These are phyloP conservation scores for Xylaria sp. DNA, from an alignment of 2,329 filamentous ascomycete species.

Conservation along the genomic window DNA sequence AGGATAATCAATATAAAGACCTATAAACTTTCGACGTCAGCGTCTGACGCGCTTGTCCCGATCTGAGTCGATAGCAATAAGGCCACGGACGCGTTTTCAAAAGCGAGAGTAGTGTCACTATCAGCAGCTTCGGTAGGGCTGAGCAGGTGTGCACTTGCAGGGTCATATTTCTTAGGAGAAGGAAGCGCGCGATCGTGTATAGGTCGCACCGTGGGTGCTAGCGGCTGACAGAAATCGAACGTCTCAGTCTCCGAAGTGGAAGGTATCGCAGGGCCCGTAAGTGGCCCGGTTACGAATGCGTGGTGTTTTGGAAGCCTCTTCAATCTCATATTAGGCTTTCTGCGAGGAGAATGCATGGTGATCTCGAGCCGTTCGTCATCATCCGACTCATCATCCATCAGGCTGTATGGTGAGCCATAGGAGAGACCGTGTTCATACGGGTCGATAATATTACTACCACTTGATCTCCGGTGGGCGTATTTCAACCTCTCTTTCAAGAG, in stretches of 20 bases:
- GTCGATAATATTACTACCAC: constrained; percentile 53
- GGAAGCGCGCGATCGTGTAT: neutral
- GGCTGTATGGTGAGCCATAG: constrained; percentile 45
- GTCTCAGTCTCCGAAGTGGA: constrained; percentile 37
- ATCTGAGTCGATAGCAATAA: constrained; percentile 26
- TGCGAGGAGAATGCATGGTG: constrained; percentile 40
- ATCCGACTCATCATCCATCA: constrained; percentile 53
- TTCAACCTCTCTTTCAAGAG: constrained; percentile 41
- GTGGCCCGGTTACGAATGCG: constrained; percentile 40
- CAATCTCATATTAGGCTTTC: constrained; percentile 48
- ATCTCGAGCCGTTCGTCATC: constrained; percentile 53
- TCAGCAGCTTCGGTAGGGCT: neutral
- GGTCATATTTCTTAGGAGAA: neutral
- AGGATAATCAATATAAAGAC: neutral
- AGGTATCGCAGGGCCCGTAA: constrained; percentile 36
- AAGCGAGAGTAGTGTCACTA: neutral
- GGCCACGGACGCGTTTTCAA: constrained; percentile 32
- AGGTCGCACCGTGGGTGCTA: constrained; percentile 27
- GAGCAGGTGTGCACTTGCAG: neutral
- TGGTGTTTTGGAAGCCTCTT: constrained; percentile 50
- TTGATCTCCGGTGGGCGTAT: constrained; percentile 53
- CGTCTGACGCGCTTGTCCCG: constrained; percentile 40
- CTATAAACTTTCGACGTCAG: constrained; percentile 38
- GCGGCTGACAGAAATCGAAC: constrained; percentile 49
- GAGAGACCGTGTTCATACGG: constrained; percentile 45